These are phyloP conservation scores for Garcia nutans DNA, from an alignment of 345 rosid species.

Conservation along the genomic window DNA sequence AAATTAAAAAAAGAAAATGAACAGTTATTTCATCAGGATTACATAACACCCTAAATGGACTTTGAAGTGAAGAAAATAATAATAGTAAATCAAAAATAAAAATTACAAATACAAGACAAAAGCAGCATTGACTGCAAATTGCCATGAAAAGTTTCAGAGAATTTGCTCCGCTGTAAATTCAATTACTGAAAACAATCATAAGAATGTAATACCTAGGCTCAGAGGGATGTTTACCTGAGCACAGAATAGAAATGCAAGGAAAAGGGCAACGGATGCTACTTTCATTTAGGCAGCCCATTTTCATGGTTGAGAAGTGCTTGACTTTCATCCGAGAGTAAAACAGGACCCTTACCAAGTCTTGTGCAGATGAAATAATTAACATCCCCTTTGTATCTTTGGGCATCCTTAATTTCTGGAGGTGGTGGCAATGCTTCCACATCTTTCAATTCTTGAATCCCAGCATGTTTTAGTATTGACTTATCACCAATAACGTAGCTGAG, in stretches of 20 bases:
- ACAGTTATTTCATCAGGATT: not conserved
- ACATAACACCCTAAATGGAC: not conserved
- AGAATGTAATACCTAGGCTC: not conserved
- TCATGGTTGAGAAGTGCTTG: conserved; percentile 61
- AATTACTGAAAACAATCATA: not conserved
- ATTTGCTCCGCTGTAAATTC: not conserved
- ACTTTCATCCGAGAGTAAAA: conserved; percentile 56
- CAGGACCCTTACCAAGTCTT: conserved; percentile 83
- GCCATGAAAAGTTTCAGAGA: not conserved
- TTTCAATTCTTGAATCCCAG: conserved; percentile 54
- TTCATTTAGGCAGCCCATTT: conserved; percentile 72
- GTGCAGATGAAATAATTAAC: conserved; percentile 87
- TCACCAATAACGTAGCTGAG: conserved; percentile 82
- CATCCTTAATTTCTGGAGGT: conserved; percentile 59
- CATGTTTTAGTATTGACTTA: conserved; percentile 75
- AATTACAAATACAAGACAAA: not conserved
- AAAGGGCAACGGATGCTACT: not conserved
- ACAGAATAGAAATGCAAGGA: not conserved
- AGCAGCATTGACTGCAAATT: not conserved
- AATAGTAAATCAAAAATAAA: not conserved
- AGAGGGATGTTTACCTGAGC: not conserved
- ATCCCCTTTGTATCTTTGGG: conserved; percentile 63
- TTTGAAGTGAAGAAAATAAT: not conserved
- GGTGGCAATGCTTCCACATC: conserved; percentile 54
- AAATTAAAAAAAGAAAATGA: not conserved